A percentile compares a stretch with the other conserved stretches of the same genome.
These are phyloP conservation scores for Aquilaria agallochum DNA, from an alignment of 441 rosid species.

Conservation along the genomic window DNA sequence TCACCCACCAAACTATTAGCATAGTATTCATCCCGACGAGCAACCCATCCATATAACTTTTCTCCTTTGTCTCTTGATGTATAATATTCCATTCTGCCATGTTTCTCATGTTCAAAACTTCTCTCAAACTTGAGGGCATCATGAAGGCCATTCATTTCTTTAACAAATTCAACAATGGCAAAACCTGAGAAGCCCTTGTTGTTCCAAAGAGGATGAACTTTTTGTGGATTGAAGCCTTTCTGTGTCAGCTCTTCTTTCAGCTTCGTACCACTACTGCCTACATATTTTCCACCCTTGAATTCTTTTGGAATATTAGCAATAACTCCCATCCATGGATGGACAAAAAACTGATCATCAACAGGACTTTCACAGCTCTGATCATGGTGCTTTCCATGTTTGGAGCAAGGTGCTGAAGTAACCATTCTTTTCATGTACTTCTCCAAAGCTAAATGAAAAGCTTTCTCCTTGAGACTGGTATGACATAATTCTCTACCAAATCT, in stretches of 20 bases:
- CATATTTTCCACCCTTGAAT: conserved; percentile 22
- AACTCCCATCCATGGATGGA: conserved; percentile 70
- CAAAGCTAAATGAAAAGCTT: conserved; percentile 45
- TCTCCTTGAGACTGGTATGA: conserved; percentile 25
- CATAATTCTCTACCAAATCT: conserved; percentile 17
- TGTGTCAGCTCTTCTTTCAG: conserved; percentile 36
- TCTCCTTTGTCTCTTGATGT: conserved; percentile 22
- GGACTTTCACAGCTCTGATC: too few relatives aligned
- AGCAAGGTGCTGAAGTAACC: conserved; percentile 7
- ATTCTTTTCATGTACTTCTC: conserved; percentile 34
- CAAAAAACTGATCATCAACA: conserved; percentile 32
- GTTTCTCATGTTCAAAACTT: conserved; percentile 30
- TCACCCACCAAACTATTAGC: conserved; percentile 33
- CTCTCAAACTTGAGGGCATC: conserved; percentile 60
- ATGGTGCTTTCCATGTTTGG: background rate
- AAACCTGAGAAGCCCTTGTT: conserved; percentile 50
- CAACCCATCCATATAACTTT: conserved; percentile 69
- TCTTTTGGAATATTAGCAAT: conserved; percentile 49
- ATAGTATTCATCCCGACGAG: conserved; percentile 47
- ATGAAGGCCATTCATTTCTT: conserved; percentile 58
- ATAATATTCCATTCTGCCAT: conserved; percentile 49
- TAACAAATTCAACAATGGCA: conserved; percentile 55
- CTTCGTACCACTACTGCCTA: conserved; percentile 47
- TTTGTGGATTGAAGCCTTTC: conserved; percentile 56
- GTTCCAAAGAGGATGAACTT: conserved; percentile 59